Conservation (phyloP, 1,284 basidiomycete species). For the Ganoderma leucocontextum region DNA sequence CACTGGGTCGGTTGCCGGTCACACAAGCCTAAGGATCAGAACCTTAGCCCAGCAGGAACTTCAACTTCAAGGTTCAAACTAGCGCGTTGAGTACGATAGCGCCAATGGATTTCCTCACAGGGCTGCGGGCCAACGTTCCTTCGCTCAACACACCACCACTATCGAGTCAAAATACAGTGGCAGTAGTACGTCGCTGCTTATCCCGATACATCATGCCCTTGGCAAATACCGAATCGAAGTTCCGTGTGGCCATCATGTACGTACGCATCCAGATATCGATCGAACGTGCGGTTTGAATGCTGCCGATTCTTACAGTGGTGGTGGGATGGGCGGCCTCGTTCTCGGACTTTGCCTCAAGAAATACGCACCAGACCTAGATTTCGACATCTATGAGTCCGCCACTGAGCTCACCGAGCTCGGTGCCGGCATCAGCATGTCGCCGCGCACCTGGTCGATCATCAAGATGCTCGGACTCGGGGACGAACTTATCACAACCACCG, state of each 20-base stretch:
- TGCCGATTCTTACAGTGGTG: slow-evolving; percentile 40
- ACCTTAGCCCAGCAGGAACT: too few relatives aligned
- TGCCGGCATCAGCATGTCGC: slow-evolving; percentile 47
- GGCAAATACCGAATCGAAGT: not conserved
- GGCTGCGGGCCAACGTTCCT: too few relatives aligned
- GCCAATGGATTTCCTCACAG: too few relatives aligned
- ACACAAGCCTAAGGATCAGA: too few relatives aligned
- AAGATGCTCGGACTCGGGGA: slow-evolving; percentile 35
- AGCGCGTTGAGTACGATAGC: too few relatives aligned
- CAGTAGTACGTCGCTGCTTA: not conserved
- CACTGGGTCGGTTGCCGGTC: too few relatives aligned
- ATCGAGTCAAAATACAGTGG: not conserved
- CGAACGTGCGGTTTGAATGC: not conserved
- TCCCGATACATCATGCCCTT: not conserved
- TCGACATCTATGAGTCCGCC: slow-evolving; percentile 52
- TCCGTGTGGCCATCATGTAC: slow-evolving; percentile 15
- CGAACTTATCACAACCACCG: slow-evolving; percentile 21
- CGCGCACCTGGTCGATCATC: slow-evolving; percentile 36
- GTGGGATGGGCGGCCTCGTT: slow-evolving; percentile 48
- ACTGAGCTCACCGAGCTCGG: slow-evolving; percentile 49
- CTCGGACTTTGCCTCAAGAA: slow-evolving; percentile 46
- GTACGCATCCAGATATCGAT: not conserved
- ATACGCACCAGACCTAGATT: slow-evolving; percentile 44
- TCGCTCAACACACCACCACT: too few relatives aligned
- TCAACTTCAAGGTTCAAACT: too few relatives aligned